Percentiles rank a stretch among this genome's conserved stretches.
phyloP scores from a whole-genome alignment of 768 basidiomycete genomes.

The Phanerochaete carnosa region DNA sequence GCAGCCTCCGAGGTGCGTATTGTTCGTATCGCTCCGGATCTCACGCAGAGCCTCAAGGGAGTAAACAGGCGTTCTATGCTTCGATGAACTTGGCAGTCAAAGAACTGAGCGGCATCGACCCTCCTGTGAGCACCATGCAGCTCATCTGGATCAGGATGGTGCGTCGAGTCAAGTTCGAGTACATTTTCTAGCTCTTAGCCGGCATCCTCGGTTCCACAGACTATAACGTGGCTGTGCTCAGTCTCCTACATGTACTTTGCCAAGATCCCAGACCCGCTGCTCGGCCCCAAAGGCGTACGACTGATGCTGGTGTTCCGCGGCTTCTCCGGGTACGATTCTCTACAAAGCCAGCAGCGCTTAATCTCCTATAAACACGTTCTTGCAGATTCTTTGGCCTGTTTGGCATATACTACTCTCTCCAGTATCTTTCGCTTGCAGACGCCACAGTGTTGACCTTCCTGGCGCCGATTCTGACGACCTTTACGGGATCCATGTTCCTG shows the following conservation, averaged over 20 bases:
- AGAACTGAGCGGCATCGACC: conserved; percentile 51
- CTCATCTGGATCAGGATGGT: conserved; percentile 62
- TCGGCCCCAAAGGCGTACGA: conserved; percentile 71
- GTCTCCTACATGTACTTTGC: conserved; percentile 47
- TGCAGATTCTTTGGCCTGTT: conserved; percentile 71
- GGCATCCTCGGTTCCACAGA: conserved; percentile 26
- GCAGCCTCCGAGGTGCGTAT: neutral
- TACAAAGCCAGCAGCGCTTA: no score
- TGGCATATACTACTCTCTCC: conserved; percentile 66
- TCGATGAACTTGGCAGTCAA: conserved; percentile 65
- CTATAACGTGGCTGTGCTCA: conserved; percentile 50
- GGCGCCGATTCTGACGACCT: conserved; percentile 58
- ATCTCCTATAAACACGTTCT: no score
- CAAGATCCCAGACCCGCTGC: conserved; percentile 51
- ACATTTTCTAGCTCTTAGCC: neutral
- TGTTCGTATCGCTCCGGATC: no score
- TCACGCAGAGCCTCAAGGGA: no score
- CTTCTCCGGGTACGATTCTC: conserved; percentile 48
- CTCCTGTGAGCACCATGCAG: conserved; percentile 56
- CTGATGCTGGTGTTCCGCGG: conserved; percentile 55
- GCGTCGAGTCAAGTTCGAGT: conserved; percentile 9
- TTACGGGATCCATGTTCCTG: conserved; percentile 61
- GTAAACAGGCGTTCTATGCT: conserved; percentile 40
- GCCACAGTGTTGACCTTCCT: conserved; percentile 77
- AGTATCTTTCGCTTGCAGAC: conserved; percentile 77